Evolutionary conservation across 495 filamentous ascomycete species (phyloP).

Genomic region (Hyphodiscus hymeniophilus): DNA sequence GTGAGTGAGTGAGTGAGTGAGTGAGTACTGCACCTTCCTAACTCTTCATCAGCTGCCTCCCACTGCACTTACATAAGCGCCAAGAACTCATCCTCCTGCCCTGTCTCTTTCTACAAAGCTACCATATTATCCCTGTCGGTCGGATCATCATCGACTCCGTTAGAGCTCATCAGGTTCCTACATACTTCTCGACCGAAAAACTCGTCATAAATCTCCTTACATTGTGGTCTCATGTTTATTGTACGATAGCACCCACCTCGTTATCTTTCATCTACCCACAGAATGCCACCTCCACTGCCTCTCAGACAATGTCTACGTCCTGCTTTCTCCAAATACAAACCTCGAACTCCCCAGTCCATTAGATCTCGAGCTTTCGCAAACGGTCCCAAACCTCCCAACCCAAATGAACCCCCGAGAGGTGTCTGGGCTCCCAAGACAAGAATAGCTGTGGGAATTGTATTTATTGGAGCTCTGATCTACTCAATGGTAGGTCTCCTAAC

Average conservation of each 20-base stretch:
- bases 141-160: too few relatives aligned
- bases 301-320: conserved; percentile 16
- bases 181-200: not conserved
- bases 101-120: not conserved
- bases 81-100: not conserved
- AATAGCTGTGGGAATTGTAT: conserved; percentile 51
- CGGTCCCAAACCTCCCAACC: conserved; percentile 9
- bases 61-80: too few relatives aligned
- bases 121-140: not conserved
- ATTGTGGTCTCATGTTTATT: conserved; percentile 20
- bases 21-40: too few relatives aligned
- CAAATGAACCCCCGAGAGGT: conserved; percentile 18
- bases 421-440: conserved; percentile 47
- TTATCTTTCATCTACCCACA: conserved; percentile 4
- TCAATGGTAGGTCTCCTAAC: conserved; percentile 50
- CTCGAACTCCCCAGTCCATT: conserved; percentile 3
- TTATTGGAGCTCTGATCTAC: conserved; percentile 55
- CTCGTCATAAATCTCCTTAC: not conserved
- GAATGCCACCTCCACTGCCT: conserved; percentile 19
- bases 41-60: too few relatives aligned
- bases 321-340: conserved; percentile 4
- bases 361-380: conserved; percentile 13
- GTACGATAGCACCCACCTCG: conserved; percentile 3
- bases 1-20: too few relatives aligned
- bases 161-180: not conserved